Percentiles rank a stretch among this genome's conserved stretches.
Evolutionary conservation across 305 asterid species (phyloP).

Genomic region (Fraxinus nigra): DNA sequence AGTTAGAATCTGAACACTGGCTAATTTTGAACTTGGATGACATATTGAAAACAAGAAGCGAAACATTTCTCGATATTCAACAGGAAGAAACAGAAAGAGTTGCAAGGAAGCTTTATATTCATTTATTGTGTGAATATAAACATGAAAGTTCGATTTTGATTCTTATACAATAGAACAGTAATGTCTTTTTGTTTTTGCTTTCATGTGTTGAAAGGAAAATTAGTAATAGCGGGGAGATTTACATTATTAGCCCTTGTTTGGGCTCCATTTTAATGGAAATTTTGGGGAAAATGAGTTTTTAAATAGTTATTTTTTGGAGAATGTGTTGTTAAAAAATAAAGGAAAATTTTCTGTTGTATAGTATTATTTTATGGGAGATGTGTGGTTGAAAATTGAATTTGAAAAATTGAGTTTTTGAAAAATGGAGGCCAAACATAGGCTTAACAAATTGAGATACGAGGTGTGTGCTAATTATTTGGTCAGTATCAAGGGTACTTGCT

Average conservation of each 20-base stretch:
- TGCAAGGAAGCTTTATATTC: neutral
- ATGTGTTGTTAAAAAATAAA: neutral
- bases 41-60: neutral
- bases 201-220: neutral
- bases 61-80: neutral
- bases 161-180: neutral
- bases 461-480: neutral
- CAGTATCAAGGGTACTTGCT: neutral
- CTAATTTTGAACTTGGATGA: neutral
- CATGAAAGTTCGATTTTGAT: neutral
- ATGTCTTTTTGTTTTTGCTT: neutral
- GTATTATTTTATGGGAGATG: neutral
- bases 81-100: neutral
- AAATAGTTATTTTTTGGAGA: neutral
- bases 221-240: neutral
- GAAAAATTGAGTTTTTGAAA: neutral
- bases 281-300: neutral
- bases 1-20: neutral
- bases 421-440: neutral
- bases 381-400: neutral
- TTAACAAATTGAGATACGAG: neutral
- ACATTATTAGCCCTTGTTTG: neutral
- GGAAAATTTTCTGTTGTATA: neutral
- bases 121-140: neutral
- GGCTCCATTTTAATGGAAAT: neutral